Percentiles rank a stretch among this genome's conserved stretches.
phyloP scores from a whole-genome alignment of 805 yeast genomes.

The Yamadazyma sp. region DNA sequence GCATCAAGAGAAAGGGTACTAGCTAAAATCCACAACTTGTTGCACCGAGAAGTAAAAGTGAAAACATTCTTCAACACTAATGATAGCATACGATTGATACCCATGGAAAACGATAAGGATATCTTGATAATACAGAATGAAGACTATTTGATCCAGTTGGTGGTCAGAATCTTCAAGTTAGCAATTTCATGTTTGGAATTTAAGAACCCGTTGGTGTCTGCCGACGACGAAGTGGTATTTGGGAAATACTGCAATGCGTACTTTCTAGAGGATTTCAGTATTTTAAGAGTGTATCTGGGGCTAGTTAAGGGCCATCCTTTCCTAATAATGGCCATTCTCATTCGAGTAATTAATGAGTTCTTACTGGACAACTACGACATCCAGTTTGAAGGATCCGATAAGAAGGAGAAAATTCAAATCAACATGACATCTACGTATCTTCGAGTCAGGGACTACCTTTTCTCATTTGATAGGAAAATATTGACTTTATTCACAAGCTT shows the following conservation, averaged over 20 bases:
- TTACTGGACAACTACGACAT: slow-evolving; percentile 12
- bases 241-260: slow-evolving; percentile 7
- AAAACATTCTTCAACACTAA: slow-evolving; percentile 10
- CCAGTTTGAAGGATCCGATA: slow-evolving; percentile 6
- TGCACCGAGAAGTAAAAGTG: slow-evolving; percentile 9
- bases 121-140: slow-evolving; percentile 7
- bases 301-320: slow-evolving; percentile 20
- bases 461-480: slow-evolving; percentile 10
- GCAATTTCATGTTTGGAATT: slow-evolving; percentile 9
- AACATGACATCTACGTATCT: slow-evolving; percentile 10
- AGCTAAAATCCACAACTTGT: slow-evolving; percentile 3
- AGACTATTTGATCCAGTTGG: slow-evolving; percentile 5
- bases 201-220: slow-evolving; percentile 10
- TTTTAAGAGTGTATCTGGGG: slow-evolving; percentile 23
- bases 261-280: slow-evolving; percentile 22
- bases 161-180: slow-evolving; percentile 5
- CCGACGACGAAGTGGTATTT: slow-evolving; percentile 2
- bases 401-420: slow-evolving; percentile 1
- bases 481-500: slow-evolving; percentile 2
- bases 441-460: slow-evolving; percentile 11
- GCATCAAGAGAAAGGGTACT: slow-evolving; percentile 5
- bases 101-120: slow-evolving; percentile 15
- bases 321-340: slow-evolving; percentile 18
- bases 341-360: slow-evolving; percentile 20
- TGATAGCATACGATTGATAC: not conserved